Percentiles rank a stretch among this genome's conserved stretches.
phyloP scores from a whole-genome alignment of 208 protist genomes.

The Herpetomonas muscarum region DNA sequence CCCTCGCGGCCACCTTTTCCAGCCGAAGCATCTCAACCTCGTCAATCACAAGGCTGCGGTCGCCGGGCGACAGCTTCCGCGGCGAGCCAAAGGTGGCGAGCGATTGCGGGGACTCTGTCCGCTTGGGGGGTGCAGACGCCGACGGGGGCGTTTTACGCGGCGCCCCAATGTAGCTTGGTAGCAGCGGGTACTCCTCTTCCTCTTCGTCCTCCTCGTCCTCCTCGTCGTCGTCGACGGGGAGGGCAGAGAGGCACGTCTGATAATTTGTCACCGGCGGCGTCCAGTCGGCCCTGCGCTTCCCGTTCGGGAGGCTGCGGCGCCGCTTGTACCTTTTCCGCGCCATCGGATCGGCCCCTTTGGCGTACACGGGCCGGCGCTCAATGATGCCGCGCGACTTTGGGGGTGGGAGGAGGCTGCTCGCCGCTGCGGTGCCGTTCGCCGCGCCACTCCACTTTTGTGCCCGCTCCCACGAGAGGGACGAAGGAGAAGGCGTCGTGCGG shows the following conservation, averaged over 20 bases:
- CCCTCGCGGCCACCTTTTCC: not conserved
- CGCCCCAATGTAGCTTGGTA: too few species aligned
- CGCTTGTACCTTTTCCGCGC: not conserved
- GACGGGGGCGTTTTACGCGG: too few species aligned
- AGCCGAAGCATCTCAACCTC: not conserved
- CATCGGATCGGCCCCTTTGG: not conserved
- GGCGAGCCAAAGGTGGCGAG: too few species aligned
- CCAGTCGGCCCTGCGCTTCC: slow-evolving; percentile 23
- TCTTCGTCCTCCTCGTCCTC: not conserved
- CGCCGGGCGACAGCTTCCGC: not conserved
- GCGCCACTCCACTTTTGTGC: too few species aligned
- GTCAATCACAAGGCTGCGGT: not conserved
- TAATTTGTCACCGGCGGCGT: slow-evolving; percentile 25
- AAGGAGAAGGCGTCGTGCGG: too few species aligned
- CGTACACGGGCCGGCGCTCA: not conserved
- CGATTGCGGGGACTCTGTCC: too few species aligned
- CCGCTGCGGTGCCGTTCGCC: too few species aligned
- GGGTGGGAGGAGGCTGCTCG: not conserved
- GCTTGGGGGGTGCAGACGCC: too few species aligned
- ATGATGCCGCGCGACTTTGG: not conserved
- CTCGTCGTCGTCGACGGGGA: not conserved
- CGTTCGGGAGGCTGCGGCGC: slow-evolving; percentile 14
- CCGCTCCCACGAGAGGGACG: too few species aligned
- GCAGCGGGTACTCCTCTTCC: not conserved
- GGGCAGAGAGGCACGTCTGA: slow-evolving; percentile 10